Evolutionary conservation across 441 rosid genomes (phyloP).

Genomic region (Euphorbia schlechtendalii): DNA sequence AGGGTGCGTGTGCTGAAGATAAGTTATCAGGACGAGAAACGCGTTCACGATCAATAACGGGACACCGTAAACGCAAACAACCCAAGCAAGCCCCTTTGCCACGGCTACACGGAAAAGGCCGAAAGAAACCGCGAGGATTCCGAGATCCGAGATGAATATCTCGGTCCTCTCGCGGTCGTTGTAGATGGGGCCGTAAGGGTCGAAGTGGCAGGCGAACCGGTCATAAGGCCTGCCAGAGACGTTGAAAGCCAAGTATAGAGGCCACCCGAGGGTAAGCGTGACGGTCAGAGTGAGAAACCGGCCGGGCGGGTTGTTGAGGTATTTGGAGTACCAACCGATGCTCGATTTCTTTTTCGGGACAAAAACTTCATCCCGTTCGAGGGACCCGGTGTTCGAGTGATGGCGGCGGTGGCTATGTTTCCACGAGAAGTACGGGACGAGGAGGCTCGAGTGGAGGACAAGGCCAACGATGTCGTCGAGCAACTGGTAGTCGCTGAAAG

Average conservation of each 20-base stretch:
- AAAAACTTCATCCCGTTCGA: conserved; percentile 83
- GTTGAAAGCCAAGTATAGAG: conserved; percentile 69
- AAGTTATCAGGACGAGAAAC: conserved; percentile 76
- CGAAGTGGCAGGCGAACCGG: conserved; percentile 72
- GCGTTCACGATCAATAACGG: conserved; percentile 74
- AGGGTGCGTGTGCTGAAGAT: conserved; percentile 86
- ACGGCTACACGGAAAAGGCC: conserved; percentile 54
- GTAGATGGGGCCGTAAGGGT: conserved; percentile 82
- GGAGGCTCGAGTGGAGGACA: conserved; percentile 66
- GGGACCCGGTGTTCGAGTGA: conserved; percentile 88
- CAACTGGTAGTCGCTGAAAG: conserved; percentile 89
- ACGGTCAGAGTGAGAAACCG: conserved; percentile 42
- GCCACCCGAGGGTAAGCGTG: conserved; percentile 88
- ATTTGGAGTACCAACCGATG: conserved; percentile 56
- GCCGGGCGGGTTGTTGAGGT: conserved; percentile 84
- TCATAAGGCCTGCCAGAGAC: conserved; percentile 79
- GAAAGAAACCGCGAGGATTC: conserved; percentile 51
- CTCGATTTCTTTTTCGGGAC: conserved; percentile 63
- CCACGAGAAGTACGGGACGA: conserved; percentile 97
- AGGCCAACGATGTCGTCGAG: conserved; percentile 85
- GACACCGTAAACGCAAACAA: conserved; percentile 60
- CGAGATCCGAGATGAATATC: conserved; percentile 70
- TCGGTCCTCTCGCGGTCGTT: conserved; percentile 67
- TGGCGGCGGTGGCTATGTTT: conserved; percentile 95
- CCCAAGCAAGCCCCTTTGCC: conserved; percentile 59